Percentiles rank a stretch among this genome's conserved stretches.
These are phyloP conservation scores for Mycena indigotica DNA, from an alignment of 768 basidiomycete species.

Conservation along the genomic window DNA sequence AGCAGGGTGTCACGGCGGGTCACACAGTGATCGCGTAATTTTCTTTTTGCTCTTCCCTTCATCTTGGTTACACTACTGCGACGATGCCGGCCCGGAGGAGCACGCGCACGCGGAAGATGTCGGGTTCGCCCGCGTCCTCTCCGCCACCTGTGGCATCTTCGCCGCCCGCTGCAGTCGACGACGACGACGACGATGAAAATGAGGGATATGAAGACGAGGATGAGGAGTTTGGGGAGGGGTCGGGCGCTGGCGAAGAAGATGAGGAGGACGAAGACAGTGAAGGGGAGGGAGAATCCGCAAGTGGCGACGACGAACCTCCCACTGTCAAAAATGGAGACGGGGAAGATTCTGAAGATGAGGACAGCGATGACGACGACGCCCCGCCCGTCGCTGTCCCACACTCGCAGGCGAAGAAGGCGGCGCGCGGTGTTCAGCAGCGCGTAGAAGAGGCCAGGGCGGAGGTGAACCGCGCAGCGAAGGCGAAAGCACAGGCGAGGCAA, in stretches of 20 bases:
- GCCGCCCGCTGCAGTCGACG: too few relatives aligned
- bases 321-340: neutral
- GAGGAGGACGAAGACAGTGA: too few relatives aligned
- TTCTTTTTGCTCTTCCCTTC: too few relatives aligned
- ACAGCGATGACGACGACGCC: conserved; percentile 38
- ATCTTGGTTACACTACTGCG: too few relatives aligned
- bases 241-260: too few relatives aligned
- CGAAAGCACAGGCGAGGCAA: neutral
- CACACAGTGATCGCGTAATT: too few relatives aligned
- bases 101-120: neutral
- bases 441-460: conserved; percentile 49
- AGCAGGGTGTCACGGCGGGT: too few relatives aligned
- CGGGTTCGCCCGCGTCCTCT: neutral
- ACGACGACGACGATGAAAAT: too few relatives aligned
- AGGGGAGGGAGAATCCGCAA: too few relatives aligned
- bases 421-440: conserved; percentile 42
- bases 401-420: conserved; percentile 46
- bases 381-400: conserved; percentile 55
- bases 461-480: conserved; percentile 43
- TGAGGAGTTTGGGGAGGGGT: too few relatives aligned
- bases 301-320: too few relatives aligned
- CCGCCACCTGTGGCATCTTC: neutral
- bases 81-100: neutral
- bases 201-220: too few relatives aligned
- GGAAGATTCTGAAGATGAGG: neutral